A percentile compares a stretch with the other conserved stretches of the same genome.
Evolutionary conservation across 495 filamentous ascomycete species (phyloP).

Genomic region (Corynascus novoguineensis): DNA sequence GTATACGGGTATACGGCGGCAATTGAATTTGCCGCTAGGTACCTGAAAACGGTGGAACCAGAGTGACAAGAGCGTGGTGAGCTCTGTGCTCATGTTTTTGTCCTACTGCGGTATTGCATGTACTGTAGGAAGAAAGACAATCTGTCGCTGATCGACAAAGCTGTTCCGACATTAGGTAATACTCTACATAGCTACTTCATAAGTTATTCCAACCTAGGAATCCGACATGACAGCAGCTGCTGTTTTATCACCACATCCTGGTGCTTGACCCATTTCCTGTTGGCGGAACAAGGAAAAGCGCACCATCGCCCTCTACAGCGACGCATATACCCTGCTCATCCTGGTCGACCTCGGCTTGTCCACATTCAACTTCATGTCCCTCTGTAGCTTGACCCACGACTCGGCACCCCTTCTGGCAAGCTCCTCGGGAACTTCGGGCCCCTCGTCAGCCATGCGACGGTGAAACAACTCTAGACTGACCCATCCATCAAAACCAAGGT

Average conservation of each 20-base stretch:
- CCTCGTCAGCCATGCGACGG: constrained; percentile 52
- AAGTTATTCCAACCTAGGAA: too few relatives aligned
- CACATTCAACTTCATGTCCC: constrained; percentile 47
- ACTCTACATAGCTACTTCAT: too few relatives aligned
- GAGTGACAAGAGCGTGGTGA: not conserved
- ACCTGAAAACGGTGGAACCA: constrained; percentile 36
- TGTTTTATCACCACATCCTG: too few relatives aligned
- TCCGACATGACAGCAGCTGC: too few relatives aligned
- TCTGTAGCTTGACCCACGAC: constrained; percentile 57
- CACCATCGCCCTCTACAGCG: constrained; percentile 16
- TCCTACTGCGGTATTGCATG: not conserved
- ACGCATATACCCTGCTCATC: constrained; percentile 23
- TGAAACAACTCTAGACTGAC: constrained; percentile 77
- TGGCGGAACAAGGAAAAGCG: not conserved
- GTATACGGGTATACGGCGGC: constrained; percentile 65
- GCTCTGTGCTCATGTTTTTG: not conserved
- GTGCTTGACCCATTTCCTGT: not conserved
- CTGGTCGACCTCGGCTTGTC: constrained; percentile 34
- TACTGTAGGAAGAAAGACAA: too few relatives aligned
- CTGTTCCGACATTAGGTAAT: too few relatives aligned
- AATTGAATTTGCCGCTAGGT: constrained; percentile 53
- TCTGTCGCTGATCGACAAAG: too few relatives aligned
- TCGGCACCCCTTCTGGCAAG: constrained; percentile 60
- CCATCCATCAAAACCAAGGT: constrained; percentile 66
- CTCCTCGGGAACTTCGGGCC: constrained; percentile 49